phyloP scores from a whole-genome alignment of 2,329 filamentous ascomycete genomes.

The Neopestalotiopsis clavispora region DNA sequence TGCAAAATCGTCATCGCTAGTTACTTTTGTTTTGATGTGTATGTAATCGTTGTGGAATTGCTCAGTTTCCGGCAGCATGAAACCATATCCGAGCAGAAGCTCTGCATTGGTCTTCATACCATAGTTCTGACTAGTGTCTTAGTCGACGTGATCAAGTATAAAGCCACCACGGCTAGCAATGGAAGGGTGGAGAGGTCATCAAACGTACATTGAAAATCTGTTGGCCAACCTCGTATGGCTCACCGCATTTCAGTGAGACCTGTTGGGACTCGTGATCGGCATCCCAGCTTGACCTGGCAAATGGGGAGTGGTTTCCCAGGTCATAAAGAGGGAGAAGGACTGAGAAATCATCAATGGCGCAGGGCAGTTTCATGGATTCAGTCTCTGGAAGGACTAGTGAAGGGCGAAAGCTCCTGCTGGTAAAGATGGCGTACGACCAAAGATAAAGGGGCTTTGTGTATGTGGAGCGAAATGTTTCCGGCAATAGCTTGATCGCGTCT shows the following conservation, averaged over 20 bases:
- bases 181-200: neutral
- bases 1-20: slow-evolving; percentile 31
- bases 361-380: slow-evolving; percentile 37
- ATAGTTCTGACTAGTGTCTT: slow-evolving; percentile 71
- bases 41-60: slow-evolving; percentile 64
- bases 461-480: slow-evolving; percentile 35
- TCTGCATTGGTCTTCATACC: slow-evolving; percentile 77
- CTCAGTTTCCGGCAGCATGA: slow-evolving; percentile 54
- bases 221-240: slow-evolving; percentile 53
- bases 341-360: slow-evolving; percentile 64
- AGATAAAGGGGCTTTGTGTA: slow-evolving; percentile 59
- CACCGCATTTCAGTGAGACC: slow-evolving; percentile 50
- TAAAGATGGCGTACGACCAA: slow-evolving; percentile 70
- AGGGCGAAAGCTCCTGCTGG: slow-evolving; percentile 68
- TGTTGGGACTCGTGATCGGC: slow-evolving; percentile 42
- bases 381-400: slow-evolving; percentile 57
- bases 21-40: slow-evolving; percentile 55
- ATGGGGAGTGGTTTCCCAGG: slow-evolving; percentile 72
- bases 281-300: slow-evolving; percentile 61
- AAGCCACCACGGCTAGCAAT: neutral
- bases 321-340: slow-evolving; percentile 74
- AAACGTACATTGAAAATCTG: slow-evolving; percentile 47
- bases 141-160: neutral
- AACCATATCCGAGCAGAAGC: slow-evolving; percentile 68
- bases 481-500: slow-evolving; percentile 45